Conservation (phyloP, 768 basidiomycete genomes). For the Mycena alexandri region DNA sequence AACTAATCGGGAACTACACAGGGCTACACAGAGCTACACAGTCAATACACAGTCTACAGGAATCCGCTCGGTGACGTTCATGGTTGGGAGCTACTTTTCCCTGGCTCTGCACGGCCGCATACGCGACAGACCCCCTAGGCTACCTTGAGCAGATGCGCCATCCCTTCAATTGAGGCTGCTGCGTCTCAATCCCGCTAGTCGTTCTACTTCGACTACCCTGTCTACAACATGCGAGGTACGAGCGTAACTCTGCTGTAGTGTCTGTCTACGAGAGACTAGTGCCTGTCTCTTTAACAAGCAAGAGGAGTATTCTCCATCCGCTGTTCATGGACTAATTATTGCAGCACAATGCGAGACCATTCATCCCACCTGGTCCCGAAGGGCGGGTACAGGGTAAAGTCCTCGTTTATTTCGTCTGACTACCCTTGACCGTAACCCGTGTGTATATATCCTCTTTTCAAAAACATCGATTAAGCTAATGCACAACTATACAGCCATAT, state of each 20-base stretch:
- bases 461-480: neutral
- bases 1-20: too few relatives aligned
- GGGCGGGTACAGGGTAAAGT: conserved; percentile 56
- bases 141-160: conserved; percentile 47
- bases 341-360: conserved; percentile 58
- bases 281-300: conserved; percentile 57
- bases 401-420: neutral
- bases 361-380: conserved; percentile 54
- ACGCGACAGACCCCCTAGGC: conserved; percentile 18
- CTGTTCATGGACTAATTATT: neutral
- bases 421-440: conserved; percentile 21
- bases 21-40: too few relatives aligned
- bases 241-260: too few relatives aligned
- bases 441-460: neutral
- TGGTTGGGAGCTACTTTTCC: conserved; percentile 9
- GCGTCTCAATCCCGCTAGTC: conserved; percentile 45
- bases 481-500: conserved; percentile 51
- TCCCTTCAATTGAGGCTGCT: neutral
- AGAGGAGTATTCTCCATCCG: conserved; percentile 9
- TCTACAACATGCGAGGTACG: too few relatives aligned
- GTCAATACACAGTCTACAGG: too few relatives aligned
- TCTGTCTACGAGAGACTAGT: too few relatives aligned
- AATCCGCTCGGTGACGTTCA: too few relatives aligned
- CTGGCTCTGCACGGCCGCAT: conserved; percentile 3
- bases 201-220: conserved; percentile 62